Evolutionary conservation across 208 protist genomes (phyloP), one percentile per base, ranked within the genome.

Genomic region (Trypanosoma cruzi): DNA sequence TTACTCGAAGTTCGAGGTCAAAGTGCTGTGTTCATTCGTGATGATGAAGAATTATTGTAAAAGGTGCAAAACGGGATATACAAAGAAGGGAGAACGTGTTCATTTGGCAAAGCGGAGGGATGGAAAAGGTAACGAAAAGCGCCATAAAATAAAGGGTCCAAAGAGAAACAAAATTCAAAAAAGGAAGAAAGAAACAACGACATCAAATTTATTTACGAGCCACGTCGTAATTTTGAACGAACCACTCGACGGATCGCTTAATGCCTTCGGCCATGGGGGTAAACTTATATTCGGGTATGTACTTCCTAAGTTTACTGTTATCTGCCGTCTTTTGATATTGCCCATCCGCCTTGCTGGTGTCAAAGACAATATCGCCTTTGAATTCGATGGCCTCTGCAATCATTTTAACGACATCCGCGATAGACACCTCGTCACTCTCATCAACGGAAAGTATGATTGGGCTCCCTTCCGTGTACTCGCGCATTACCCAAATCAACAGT

Each of bases 251-350:
- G 22, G 79, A 84, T 29, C 70, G 57, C 34, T 82, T 71, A 32
- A 98, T 90, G 20, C 88, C 91, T 34, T 97, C 81, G 16, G 84
- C 46, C n/a, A 98, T 83, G 46, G 94, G 89, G 8, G 86, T 98
- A 73, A 98, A 98, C 56, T 90, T 75, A 64, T 93, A 97, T 36
- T 92, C 66, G 16, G 94, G 89, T 11, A 89, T 68, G 31, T 94
- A 85, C 18, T 44, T 58, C 26, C 70, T 67, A 14, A 98, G 77
- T 73, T 98, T 98, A 28, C 71, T 73, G 77, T 98, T 98, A 70
- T 57, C 82, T 1, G 94, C 94, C 2, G 96, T 98, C 73, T 98
- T 98, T 61, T 96, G 97, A 72, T 86, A 96, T 73, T 98, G 96
- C 16, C 96, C 96, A 65, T 98, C 93, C 29, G 94, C 80, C 72